Conservation (phyloP, 129 eudicot species). For the Tagetes erecta region DNA sequence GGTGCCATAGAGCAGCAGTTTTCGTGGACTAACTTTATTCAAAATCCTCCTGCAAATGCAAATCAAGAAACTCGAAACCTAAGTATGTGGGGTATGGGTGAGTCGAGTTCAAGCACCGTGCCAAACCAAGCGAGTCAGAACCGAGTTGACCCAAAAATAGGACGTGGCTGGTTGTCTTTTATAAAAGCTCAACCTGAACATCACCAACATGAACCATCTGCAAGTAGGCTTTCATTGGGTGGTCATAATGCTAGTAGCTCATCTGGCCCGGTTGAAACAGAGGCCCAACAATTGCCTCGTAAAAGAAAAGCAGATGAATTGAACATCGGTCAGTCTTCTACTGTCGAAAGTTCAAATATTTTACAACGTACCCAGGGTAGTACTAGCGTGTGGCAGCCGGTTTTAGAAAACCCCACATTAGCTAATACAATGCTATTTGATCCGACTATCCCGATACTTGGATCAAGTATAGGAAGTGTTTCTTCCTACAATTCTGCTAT, state of each 20-base stretch:
- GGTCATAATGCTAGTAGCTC: conserved; percentile 40
- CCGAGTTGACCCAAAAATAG: background rate
- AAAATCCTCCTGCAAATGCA: conserved; percentile 39
- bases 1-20: conserved; percentile 52
- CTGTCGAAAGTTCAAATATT: conserved; percentile 55
- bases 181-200: background rate
- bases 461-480: conserved; percentile 45
- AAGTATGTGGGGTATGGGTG: conserved; percentile 59
- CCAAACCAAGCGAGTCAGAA: conserved; percentile 27
- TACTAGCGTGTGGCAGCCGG: conserved; percentile 4
- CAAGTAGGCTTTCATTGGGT: conserved; percentile 47
- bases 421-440: conserved; percentile 27
- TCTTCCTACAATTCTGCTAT: conserved; percentile 43
- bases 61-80: conserved; percentile 41
- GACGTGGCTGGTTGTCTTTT: background rate
- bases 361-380: conserved; percentile 26
- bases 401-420: background rate
- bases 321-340: conserved; percentile 64
- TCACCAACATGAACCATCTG: conserved; percentile 31
- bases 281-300: conserved; percentile 49
- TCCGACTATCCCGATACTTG: conserved; percentile 52
- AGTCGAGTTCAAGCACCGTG: conserved; percentile 55
- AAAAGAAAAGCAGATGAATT: conserved; percentile 77
- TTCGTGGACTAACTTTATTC: conserved; percentile 49
- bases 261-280: conserved; percentile 49